Percentiles rank a stretch among this genome's conserved stretches.
These are phyloP conservation scores for Gynochthodes officinalis DNA, from an alignment of 257 asterid species.

Conservation along the genomic window DNA sequence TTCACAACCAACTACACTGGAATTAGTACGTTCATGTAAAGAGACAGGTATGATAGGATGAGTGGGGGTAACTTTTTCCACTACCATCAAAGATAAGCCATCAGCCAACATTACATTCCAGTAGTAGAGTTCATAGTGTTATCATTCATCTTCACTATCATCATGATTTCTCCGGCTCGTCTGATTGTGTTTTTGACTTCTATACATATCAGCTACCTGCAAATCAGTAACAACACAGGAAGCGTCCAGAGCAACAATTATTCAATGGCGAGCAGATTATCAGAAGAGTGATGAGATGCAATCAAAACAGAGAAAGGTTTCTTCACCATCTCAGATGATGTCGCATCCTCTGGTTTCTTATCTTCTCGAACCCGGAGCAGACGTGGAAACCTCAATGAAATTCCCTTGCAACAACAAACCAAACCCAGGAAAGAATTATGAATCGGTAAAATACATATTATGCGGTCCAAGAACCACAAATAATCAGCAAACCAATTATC, in stretches of 20 bases:
- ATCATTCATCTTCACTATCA: slow-evolving; percentile 57
- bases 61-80: too few relatives aligned
- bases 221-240: slow-evolving; percentile 8
- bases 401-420: slow-evolving; percentile 52
- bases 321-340: slow-evolving; percentile 79
- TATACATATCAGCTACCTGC: slow-evolving; percentile 82
- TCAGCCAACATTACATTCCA: background rate
- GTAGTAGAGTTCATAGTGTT: background rate
- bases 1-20: background rate
- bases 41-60: background rate
- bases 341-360: slow-evolving; percentile 86
- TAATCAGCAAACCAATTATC: background rate
- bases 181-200: slow-evolving; percentile 59
- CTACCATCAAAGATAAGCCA: too few relatives aligned
- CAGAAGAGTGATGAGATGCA: background rate
- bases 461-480: background rate
- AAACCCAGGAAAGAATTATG: slow-evolving; percentile 16
- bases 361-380: slow-evolving; percentile 80
- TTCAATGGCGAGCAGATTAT: background rate
- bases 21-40: background rate
- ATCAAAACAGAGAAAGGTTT: background rate
- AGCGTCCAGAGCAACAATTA: background rate
- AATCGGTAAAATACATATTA: background rate
- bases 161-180: slow-evolving; percentile 47
- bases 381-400: slow-evolving; percentile 87